Percentiles rank a stretch among this genome's conserved stretches.
Evolutionary conservation across 331 rosid genomes (phyloP).

Genomic region (Phaseolus coccineus): DNA sequence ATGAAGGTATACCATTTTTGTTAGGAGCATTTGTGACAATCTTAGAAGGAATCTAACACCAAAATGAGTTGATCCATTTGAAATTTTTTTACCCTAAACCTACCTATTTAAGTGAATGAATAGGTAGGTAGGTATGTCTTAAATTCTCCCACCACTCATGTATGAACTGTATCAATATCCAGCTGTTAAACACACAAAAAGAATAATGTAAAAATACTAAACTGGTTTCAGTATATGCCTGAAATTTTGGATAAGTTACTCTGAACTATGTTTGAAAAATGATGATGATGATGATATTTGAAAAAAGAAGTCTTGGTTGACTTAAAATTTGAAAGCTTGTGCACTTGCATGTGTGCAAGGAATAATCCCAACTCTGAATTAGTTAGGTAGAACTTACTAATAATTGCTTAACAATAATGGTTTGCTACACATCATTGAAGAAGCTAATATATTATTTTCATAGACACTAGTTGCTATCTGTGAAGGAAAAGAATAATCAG

Average conservation of each 20-base stretch:
- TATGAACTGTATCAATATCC: not conserved
- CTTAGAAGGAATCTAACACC: not conserved
- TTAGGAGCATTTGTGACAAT: not conserved
- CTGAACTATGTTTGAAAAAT: not conserved
- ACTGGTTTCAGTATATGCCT: not conserved
- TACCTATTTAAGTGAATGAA: not conserved
- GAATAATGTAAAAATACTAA: not conserved
- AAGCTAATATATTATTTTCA: not conserved
- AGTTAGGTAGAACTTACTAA: conserved; percentile 41
- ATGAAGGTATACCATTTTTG: not conserved
- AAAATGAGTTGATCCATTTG: not conserved
- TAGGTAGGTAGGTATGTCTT: not conserved
- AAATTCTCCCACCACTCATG: not conserved
- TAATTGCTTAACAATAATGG: conserved; percentile 34
- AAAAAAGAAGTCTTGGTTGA: conserved; percentile 31
- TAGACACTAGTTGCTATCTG: conserved; percentile 16
- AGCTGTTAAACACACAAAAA: not conserved
- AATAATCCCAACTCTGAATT: conserved; percentile 28
- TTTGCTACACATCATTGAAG: not conserved
- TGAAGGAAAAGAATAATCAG: conserved; percentile 26
- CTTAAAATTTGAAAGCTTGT: conserved; percentile 37
- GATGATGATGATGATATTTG: conserved; percentile 1
- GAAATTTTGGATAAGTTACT: not conserved
- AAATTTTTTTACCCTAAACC: no score
- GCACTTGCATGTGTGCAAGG: conserved; percentile 21